phyloP scores from a whole-genome alignment of 306 rosid genomes.

The Clitoria ternatea region DNA sequence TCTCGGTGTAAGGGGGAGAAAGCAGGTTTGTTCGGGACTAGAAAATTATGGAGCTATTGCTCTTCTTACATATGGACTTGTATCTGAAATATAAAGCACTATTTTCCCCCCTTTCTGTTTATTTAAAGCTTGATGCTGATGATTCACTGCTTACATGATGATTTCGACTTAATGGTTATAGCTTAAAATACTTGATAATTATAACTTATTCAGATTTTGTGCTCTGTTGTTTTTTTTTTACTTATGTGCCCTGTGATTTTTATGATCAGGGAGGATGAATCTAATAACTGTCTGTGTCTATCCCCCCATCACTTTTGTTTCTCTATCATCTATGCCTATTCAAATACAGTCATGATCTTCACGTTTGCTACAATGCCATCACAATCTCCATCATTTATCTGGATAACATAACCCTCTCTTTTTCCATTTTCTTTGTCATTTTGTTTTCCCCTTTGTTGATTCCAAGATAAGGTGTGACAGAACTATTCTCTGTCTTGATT shows the following conservation, averaged over 20 bases:
- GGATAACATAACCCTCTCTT: background rate
- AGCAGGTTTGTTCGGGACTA: constrained; percentile 59
- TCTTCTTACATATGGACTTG: background rate
- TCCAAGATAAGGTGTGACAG: background rate
- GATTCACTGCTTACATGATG: background rate
- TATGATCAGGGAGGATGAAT: no score
- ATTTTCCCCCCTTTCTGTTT: no score
- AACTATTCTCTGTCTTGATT: background rate
- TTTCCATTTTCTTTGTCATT: background rate
- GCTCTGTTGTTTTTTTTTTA: no score
- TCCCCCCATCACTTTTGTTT: no score
- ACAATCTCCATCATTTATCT: background rate
- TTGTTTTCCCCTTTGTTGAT: background rate
- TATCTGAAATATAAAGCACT: background rate
- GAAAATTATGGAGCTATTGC: constrained; percentile 12
- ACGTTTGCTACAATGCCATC: constrained; percentile 9
- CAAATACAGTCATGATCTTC: no score
- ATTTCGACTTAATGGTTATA: no score
- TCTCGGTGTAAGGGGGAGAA: constrained; percentile 91
- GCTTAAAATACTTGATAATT: no score
- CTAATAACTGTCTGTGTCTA: no score
- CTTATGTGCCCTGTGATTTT: no score
- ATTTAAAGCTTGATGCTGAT: background rate
- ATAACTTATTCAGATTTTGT: no score
- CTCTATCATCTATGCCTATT: no score